Conservation (phyloP, 148 eudicot genomes). For the Simmondsia chinensis region DNA sequence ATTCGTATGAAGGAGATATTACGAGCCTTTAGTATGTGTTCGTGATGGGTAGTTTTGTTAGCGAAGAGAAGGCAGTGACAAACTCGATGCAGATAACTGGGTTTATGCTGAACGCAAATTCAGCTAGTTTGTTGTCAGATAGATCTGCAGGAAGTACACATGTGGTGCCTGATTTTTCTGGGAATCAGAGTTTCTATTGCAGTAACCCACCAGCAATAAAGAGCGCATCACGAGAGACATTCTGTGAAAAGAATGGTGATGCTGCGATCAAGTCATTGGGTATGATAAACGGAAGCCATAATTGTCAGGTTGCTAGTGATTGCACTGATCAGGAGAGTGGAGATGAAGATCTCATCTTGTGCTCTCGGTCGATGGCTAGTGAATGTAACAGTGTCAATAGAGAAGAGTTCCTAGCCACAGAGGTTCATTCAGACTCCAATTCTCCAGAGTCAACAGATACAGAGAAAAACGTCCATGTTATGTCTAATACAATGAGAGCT, state of each 20-base stretch:
- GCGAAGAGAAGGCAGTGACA: slow-evolving; percentile 16
- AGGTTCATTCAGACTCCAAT: slow-evolving; percentile 11
- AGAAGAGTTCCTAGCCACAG: slow-evolving; percentile 16
- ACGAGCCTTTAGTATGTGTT: slow-evolving; percentile 17
- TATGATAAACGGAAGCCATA: no score
- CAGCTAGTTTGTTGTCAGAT: slow-evolving; percentile 11
- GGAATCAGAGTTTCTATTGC: no score
- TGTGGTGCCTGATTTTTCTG: no score
- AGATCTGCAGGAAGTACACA: slow-evolving; percentile 8
- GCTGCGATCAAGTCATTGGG: no score
- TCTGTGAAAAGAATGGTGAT: no score
- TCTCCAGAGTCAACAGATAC: slow-evolving; percentile 8
- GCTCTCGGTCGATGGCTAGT: slow-evolving; percentile 11
- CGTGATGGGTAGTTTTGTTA: slow-evolving; percentile 20
- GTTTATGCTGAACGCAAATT: slow-evolving; percentile 10
- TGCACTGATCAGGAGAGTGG: no score
- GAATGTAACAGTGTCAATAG: slow-evolving; percentile 14
- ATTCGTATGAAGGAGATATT: slow-evolving; percentile 19
- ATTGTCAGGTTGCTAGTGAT: no score
- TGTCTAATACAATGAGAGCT: slow-evolving; percentile 17
- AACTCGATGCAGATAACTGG: slow-evolving; percentile 17
- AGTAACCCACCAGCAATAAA: no score
- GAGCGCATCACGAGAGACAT: no score
- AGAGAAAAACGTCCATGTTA: slow-evolving; percentile 12
- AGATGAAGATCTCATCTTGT: slow-evolving; percentile 14